Evolutionary conservation across 169 alveolate genomes (phyloP).

Genomic region (Eimeria praecox): DNA sequence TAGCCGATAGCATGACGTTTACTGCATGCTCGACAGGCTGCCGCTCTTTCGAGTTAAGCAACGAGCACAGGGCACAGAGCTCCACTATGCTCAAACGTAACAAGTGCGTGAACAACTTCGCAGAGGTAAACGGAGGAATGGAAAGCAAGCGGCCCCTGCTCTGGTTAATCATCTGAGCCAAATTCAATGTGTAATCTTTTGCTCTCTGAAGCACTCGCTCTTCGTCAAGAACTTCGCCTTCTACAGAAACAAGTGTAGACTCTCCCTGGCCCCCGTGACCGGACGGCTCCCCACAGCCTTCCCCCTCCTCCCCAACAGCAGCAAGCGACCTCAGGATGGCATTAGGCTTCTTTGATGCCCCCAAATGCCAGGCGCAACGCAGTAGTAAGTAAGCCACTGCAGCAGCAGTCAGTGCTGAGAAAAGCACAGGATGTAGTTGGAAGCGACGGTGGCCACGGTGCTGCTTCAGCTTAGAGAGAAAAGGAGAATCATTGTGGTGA

Average conservation of each 20-base stretch:
- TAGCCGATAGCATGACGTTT: background rate
- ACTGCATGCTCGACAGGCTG: background rate
- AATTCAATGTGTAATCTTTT: background rate
- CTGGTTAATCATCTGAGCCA: background rate
- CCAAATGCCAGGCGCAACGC: background rate
- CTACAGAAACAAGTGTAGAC: background rate
- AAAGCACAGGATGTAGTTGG: background rate
- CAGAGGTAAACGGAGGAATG: background rate
- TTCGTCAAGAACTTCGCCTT: background rate
- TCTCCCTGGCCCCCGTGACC: background rate
- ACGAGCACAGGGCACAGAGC: background rate
- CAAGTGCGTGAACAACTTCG: background rate
- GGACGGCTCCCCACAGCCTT: background rate
- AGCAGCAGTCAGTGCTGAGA: background rate
- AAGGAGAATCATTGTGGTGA: background rate
- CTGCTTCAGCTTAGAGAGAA: background rate
- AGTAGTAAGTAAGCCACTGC: slow-evolving; percentile 3
- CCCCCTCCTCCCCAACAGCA: background rate
- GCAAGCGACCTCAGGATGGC: background rate
- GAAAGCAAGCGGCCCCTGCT: background rate
- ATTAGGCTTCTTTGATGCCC: background rate
- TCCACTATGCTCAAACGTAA: background rate
- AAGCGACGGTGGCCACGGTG: background rate
- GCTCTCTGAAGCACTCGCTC: background rate
- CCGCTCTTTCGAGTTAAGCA: background rate